Evolutionary conservation across 108 stramenopile species (phyloP).

Genomic region (Cylindrotheca closterium): DNA sequence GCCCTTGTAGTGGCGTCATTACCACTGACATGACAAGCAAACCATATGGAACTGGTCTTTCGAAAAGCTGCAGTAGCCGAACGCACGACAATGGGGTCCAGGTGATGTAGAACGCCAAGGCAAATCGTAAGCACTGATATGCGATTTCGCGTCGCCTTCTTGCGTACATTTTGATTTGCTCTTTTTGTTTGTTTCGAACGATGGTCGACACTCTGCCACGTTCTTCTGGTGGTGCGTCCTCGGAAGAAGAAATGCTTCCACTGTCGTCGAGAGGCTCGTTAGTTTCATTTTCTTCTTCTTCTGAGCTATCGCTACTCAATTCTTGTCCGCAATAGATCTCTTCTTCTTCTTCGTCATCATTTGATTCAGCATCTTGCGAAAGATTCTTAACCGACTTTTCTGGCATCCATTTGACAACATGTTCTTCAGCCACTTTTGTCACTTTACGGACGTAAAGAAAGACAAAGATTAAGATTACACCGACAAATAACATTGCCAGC

Average conservation of each 20-base stretch:
- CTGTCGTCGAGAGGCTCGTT: no score
- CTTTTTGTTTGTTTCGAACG: no score
- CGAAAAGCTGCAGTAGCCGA: background rate
- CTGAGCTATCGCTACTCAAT: no score
- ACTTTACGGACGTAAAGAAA: conserved; percentile 2
- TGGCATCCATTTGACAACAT: no score
- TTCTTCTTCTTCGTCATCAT: no score
- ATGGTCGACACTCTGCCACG: no score
- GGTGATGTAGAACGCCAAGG: conserved; percentile 1
- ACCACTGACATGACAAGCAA: background rate
- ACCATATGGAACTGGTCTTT: background rate
- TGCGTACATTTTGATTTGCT: no score
- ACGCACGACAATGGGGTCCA: background rate
- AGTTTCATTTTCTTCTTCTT: no score
- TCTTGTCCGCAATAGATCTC: no score
- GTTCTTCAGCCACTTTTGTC: background rate
- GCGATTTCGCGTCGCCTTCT: background rate
- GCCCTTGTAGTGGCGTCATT: background rate
- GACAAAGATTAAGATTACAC: background rate
- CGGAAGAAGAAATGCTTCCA: background rate
- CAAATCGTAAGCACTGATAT: background rate
- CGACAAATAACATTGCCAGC: background rate
- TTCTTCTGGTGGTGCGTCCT: background rate
- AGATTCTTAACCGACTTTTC: no score
- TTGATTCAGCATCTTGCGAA: no score